phyloP scores from a whole-genome alignment of 179 eudicot genomes.

The Beta corolliflora region DNA sequence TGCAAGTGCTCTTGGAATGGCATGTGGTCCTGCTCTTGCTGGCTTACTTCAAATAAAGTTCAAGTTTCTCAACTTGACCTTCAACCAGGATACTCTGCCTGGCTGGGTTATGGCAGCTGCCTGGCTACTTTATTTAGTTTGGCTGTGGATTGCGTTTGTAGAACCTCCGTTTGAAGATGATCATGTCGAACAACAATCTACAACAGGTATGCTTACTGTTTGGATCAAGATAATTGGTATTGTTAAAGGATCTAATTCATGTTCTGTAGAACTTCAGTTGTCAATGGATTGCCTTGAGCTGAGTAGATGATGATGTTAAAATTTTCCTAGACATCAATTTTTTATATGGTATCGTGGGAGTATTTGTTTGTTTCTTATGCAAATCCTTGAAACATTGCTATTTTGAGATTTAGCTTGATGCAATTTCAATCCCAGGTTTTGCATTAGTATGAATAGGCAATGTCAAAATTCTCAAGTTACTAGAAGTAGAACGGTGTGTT shows the following conservation, averaged over 20 bases:
- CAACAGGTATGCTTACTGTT: constrained; percentile 38
- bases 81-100: constrained; percentile 70
- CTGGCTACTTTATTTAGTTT: constrained; percentile 66
- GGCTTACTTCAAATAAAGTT: constrained; percentile 70
- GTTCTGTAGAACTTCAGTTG: not conserved
- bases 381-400: not conserved
- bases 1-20: constrained; percentile 97
- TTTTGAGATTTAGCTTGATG: not conserved
- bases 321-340: not conserved
- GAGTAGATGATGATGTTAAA: not conserved
- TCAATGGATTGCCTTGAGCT: not conserved
- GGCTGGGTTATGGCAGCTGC: constrained; percentile 88
- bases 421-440: not conserved
- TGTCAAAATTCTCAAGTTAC: not conserved
- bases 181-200: constrained; percentile 29
- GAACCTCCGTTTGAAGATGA: constrained; percentile 60
- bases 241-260: not conserved
- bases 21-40: constrained; percentile 90
- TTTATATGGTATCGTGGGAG: not conserved
- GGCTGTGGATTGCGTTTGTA: constrained; percentile 62
- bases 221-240: not conserved
- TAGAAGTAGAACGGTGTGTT: no score
- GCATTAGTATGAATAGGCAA: not conserved
- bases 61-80: constrained; percentile 58
- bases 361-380: not conserved